Percentiles rank a stretch among this genome's conserved stretches.
Conservation (phyloP, 73 alveolate genomes). For the Effrenium voratum region DNA sequence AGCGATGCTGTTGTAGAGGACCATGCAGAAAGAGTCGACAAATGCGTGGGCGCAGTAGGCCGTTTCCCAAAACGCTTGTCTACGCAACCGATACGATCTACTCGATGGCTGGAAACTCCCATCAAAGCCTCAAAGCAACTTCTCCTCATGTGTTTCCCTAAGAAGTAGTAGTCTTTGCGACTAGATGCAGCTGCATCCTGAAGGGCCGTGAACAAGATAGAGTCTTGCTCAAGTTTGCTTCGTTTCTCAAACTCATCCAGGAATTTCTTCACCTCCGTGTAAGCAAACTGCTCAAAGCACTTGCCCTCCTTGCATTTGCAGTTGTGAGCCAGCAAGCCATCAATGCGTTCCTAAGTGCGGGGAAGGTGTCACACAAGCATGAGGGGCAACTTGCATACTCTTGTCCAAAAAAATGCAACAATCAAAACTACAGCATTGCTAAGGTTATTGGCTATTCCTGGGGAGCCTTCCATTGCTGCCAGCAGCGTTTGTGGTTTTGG, state of each 20-base stretch:
- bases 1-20: neutral
- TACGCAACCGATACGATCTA: neutral
- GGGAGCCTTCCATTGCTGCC: neutral
- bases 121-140: neutral
- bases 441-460: neutral
- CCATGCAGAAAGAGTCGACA: neutral
- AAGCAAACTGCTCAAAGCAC: neutral
- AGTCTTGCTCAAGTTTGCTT: slow-evolving; percentile 4
- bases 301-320: neutral
- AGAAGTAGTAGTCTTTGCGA: neutral
- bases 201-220: neutral
- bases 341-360: neutral
- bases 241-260: neutral
- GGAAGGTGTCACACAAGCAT: neutral
- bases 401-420: neutral
- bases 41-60: too few relatives aligned
- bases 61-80: slow-evolving; percentile 11
- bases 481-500: neutral
- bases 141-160: neutral
- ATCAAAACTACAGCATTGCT: neutral
- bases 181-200: too few relatives aligned
- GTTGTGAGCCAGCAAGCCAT: neutral
- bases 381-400: neutral
- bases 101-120: slow-evolving; percentile 3
- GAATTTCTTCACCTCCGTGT: neutral